These are phyloP conservation scores for Nasturtium officinale DNA, from an alignment of 345 rosid genomes.

Conservation along the genomic window DNA sequence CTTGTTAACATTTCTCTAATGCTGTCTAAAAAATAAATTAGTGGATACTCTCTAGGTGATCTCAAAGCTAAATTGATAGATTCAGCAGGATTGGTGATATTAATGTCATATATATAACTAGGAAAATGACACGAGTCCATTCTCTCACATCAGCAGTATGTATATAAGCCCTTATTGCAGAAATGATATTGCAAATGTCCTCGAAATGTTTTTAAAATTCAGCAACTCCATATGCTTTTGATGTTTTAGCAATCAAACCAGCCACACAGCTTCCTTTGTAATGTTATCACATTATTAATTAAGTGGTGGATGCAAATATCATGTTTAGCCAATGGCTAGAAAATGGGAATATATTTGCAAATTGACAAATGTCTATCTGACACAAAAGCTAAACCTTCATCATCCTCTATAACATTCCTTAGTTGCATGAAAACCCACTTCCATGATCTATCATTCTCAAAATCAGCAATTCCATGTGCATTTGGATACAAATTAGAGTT, in stretches of 20 bases:
- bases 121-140: background rate
- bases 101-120: background rate
- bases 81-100: background rate
- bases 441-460: too few species aligned
- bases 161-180: background rate
- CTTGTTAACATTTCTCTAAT: too few species aligned
- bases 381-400: background rate
- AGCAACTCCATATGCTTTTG: background rate
- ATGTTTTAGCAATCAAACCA: background rate
- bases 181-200: background rate
- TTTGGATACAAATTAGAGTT: too few species aligned
- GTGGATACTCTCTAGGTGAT: background rate
- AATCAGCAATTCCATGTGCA: too few species aligned
- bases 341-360: background rate
- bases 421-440: background rate
- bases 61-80: background rate
- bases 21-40: too few species aligned
- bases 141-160: background rate
- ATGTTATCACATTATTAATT: background rate
- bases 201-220: background rate
- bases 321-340: background rate
- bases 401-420: background rate
- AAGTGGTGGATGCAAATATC: background rate
- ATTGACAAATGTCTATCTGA: background rate
- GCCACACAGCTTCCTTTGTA: background rate